Evolutionary conservation across 495 filamentous ascomycete species (phyloP).

Genomic region (Niebla homalea): DNA sequence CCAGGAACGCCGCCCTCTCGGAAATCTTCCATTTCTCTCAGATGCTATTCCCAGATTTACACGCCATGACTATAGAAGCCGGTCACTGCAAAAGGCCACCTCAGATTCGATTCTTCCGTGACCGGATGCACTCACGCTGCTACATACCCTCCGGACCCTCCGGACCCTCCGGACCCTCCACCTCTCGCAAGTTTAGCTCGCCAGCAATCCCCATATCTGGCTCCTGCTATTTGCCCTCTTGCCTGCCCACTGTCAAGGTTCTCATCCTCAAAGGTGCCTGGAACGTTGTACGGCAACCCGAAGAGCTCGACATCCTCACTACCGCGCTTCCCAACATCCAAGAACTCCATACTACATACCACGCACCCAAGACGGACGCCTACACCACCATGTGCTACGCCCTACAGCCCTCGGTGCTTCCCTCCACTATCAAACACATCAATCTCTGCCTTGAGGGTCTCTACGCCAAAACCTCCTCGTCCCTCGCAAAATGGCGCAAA

Average conservation of each 20-base stretch:
- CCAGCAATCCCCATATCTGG: not conserved
- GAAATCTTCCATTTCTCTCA: conserved; percentile 51
- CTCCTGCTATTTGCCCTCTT: conserved; percentile 20
- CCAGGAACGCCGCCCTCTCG: conserved; percentile 52
- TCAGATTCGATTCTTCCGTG: conserved; percentile 43
- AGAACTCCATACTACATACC: conserved; percentile 62
- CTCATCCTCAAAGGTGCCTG: conserved; percentile 61
- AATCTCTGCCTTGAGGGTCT: conserved; percentile 57
- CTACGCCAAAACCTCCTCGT: conserved; percentile 43
- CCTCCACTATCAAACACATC: conserved; percentile 41
- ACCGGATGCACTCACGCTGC: not conserved
- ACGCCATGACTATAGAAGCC: conserved; percentile 57
- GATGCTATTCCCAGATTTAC: conserved; percentile 42
- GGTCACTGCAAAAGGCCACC: conserved; percentile 62
- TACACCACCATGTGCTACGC: conserved; percentile 51
- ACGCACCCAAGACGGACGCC: conserved; percentile 52
- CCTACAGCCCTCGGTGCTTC: conserved; percentile 29
- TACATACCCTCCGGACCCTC: not conserved
- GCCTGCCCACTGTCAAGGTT: conserved; percentile 38
- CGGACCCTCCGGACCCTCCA: not conserved
- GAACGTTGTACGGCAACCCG: conserved; percentile 55
- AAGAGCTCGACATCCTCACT: conserved; percentile 47
- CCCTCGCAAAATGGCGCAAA: conserved; percentile 40
- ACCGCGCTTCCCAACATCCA: conserved; percentile 47
- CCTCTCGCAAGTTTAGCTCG: too few species aligned